Evolutionary conservation across 768 basidiomycete species (phyloP), one percentile per base, ranked within the genome.

Genomic region (Russula emetica): DNA sequence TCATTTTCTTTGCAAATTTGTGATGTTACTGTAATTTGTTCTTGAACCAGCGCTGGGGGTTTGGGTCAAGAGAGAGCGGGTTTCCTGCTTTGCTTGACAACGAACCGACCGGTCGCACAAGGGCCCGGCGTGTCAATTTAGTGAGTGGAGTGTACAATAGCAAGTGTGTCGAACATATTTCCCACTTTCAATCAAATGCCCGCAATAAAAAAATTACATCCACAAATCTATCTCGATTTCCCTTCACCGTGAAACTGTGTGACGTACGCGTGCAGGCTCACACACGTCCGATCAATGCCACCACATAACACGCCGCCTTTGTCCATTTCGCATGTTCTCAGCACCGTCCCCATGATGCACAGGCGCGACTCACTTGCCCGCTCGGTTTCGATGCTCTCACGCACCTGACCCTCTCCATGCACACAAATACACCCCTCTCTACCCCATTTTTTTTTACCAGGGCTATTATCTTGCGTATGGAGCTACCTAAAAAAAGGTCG

Each of bases 261-360:
- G 47, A 5, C 45, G 44, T n/a, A 47, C 45, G 45, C 42, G 55
- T 45, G 44, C 30, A 22, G 40, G 2, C 56, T 22, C 30, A 30
- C 55, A 18, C 42, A 56, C 28, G 3, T 9, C 40, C 40, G 42
- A 57, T 57, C 55, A 42, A 45, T n/a, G 18, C 55, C 40, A 42
- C 40, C 50, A 47, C 20, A 45, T 47, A 44, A 28, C 50, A 36
- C 42, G 42, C 40, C 16, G 52, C 52, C 52, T 14, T 60, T 40
- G 20, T 52, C 38, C 28, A n/a, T 20, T 44, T 36, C 53, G 58
- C 63, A 40, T 60, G 63, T 44, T 40, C 36, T 30, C 51, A 59
- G 63, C 63, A 34, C 63, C 58, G 22, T 64, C 30, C 26, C 52
- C 63, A 64, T 42, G 63, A 64, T 64, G 63, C 63, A 64, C 20